Conservation (phyloP, 1,284 basidiomycete species). For the Fistulina hepatica region DNA sequence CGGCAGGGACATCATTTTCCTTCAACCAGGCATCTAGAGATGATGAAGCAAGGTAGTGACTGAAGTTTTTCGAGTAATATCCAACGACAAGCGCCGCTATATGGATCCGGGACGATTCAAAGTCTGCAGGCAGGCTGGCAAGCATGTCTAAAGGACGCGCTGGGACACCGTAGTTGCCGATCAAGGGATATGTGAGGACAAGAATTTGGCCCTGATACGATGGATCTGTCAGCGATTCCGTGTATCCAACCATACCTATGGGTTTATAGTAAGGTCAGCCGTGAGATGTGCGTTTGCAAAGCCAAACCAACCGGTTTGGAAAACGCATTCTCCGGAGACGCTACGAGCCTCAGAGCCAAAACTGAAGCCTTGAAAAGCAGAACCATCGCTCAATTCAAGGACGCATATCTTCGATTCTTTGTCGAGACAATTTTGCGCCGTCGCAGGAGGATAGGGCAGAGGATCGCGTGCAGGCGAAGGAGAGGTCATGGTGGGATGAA, state of each 20-base stretch:
- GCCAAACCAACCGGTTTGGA: constrained; percentile 83
- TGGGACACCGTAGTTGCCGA: constrained; percentile 99
- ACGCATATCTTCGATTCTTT: constrained; percentile 48
- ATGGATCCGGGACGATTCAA: constrained; percentile 94
- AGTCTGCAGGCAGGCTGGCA: constrained; percentile 64
- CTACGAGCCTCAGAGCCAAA: constrained; percentile 92
- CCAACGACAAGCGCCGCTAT: constrained; percentile 87
- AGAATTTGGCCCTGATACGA: constrained; percentile 99
- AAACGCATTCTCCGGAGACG: constrained; percentile 96
- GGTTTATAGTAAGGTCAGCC: constrained; percentile 5
- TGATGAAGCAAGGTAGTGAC: constrained; percentile 88
- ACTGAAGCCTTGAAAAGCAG: constrained; percentile 80
- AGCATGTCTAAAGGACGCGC: constrained; percentile 46
- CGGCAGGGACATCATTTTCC: constrained; percentile 90
- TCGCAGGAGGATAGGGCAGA: constrained; percentile 29
- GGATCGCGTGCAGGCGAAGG: constrained; percentile 3
- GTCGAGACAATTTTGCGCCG: constrained; percentile 30
- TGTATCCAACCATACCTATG: constrained; percentile 97
- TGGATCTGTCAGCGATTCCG: constrained; percentile 96
- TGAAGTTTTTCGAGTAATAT: constrained; percentile 91
- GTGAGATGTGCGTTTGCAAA: constrained; percentile 6
- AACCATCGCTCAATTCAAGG: constrained; percentile 87
- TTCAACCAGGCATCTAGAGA: constrained; percentile 91
- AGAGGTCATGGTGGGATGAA: constrained; percentile 13
- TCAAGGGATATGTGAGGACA: constrained; percentile 91